Evolutionary conservation across 1,284 basidiomycete genomes (phyloP), one percentile per base, ranked within the genome.

Genomic region (Boletus semigastroideus): DNA sequence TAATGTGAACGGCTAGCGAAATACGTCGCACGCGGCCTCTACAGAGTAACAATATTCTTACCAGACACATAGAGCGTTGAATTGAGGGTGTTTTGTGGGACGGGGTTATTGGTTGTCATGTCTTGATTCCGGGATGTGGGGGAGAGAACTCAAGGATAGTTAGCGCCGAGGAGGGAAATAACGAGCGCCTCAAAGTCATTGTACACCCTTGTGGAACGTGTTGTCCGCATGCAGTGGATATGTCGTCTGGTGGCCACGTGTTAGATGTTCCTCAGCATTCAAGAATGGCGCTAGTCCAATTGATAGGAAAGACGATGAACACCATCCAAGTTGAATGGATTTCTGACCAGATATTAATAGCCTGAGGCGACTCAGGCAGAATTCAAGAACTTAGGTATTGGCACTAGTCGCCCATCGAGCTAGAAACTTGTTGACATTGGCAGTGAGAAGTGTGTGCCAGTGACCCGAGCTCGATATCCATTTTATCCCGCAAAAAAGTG

Each of bases 51-150:
- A 1, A 48, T 19, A 16, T 5, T 10, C 54, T 12, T 4, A 60
- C 56, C 34, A 9, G 45, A 48, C 27, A 60, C 39, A 31, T 53
- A n/a, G 28, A 57, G 10, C 3, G 40, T 42, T 28, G 34, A 40
- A 19, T 14, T 4, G 17, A 17, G 16, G 0, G 36, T 11, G 9
- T 30, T 22, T 33, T 38, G 45, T 6, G 41, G 13, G 11, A 19
- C 11, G 14, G n/a, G 16, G 16, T 36, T n/a, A 17, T 36, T n/a
- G 34, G 8, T n/a, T 14, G 34, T n/a, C 34, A 36, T n/a, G 14
- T 7, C 33, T 34, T 34, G 33, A 13, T 14, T 16, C 33, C 22
- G 3, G 22, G 22, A 22, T 22, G 5, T 22, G 22, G 33, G 33
- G 13, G 33, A 14, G 7, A 13, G 14, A 13, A 13, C 16, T 16